Evolutionary conservation across 768 basidiomycete genomes (phyloP).

Genomic region (Lactarius sanguifluus): DNA sequence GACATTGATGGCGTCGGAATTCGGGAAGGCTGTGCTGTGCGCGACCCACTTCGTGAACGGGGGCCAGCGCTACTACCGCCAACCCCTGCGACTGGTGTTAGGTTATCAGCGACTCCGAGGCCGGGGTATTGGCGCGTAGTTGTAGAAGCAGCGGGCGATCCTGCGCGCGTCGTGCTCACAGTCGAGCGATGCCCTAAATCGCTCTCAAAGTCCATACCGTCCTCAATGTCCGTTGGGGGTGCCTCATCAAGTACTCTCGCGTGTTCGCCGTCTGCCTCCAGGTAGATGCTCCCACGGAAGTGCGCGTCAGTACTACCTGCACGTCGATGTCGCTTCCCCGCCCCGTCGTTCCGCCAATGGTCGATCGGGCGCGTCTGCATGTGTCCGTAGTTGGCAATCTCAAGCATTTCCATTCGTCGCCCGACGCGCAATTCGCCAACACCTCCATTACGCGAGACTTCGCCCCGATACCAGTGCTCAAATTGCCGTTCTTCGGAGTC

Average conservation of each 20-base stretch:
- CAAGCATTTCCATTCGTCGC: conserved; percentile 77
- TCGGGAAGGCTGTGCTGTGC: conserved; percentile 24
- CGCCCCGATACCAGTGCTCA: conserved; percentile 90
- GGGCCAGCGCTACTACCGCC: conserved; percentile 13
- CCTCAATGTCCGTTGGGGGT: conserved; percentile 74
- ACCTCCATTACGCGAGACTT: conserved; percentile 84
- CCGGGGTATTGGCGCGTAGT: conserved; percentile 18
- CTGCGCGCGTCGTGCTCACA: conserved; percentile 5
- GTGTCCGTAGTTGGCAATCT: conserved; percentile 85
- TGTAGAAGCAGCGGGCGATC: conserved; percentile 3
- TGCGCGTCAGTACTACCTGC: conserved; percentile 63
- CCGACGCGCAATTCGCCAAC: conserved; percentile 81
- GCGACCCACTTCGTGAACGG: conserved; percentile 25
- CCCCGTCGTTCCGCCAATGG: conserved; percentile 31
- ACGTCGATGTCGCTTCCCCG: conserved; percentile 36
- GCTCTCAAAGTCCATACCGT: conserved; percentile 40
- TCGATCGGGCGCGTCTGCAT: conserved; percentile 32
- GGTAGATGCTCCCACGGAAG: conserved; percentile 59
- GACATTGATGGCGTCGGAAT: conserved; percentile 33
- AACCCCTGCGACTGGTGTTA: conserved; percentile 8
- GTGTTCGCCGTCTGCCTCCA: conserved; percentile 57
- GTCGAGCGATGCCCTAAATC: conserved; percentile 18
- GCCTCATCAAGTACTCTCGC: conserved; percentile 71
- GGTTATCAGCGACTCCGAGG: conserved; percentile 19
- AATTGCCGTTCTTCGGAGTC: conserved; percentile 84